These are phyloP conservation scores for Saturnispora bothae DNA, from an alignment of 805 yeast species.

Conservation along the genomic window DNA sequence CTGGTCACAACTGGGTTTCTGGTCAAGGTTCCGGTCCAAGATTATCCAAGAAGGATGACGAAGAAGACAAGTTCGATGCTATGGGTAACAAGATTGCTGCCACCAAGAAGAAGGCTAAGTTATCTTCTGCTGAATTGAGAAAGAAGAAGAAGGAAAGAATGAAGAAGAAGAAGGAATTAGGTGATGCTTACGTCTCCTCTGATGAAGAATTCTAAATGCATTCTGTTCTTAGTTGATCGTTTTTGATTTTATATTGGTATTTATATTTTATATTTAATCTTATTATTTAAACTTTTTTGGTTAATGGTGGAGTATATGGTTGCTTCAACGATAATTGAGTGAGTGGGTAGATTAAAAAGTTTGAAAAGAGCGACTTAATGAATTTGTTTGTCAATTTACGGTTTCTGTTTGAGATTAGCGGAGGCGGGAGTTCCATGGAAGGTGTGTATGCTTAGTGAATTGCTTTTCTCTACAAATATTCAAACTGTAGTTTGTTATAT, in stretches of 20 bases:
- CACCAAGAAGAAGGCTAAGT: slow-evolving; percentile 93
- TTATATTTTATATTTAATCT: background rate
- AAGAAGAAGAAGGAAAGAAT: slow-evolving; percentile 99
- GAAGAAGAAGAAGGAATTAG: slow-evolving; percentile 99
- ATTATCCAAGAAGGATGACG: slow-evolving; percentile 87
- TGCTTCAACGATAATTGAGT: background rate
- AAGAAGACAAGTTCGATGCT: slow-evolving; percentile 98
- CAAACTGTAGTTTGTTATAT: too few relatives aligned
- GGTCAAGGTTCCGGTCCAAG: slow-evolving; percentile 99
- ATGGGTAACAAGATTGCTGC: slow-evolving; percentile 99
- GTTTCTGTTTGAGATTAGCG: too few relatives aligned
- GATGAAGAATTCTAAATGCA: slow-evolving; percentile 71
- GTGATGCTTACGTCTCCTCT: slow-evolving; percentile 93
- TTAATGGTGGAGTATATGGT: background rate
- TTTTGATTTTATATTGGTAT: background rate
- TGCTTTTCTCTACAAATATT: too few relatives aligned
- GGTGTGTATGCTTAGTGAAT: too few relatives aligned
- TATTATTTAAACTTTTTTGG: too few relatives aligned
- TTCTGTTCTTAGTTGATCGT: background rate
- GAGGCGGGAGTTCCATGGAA: too few relatives aligned
- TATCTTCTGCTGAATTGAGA: slow-evolving; percentile 98
- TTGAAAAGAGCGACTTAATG: too few relatives aligned
- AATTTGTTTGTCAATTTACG: too few relatives aligned
- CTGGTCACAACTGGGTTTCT: slow-evolving; percentile 99
- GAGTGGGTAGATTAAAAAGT: background rate